A percentile compares a stretch with the other conserved stretches of the same genome.
These are phyloP conservation scores for Saccharata proteae DNA, from an alignment of 2,329 filamentous ascomycete genomes.

Conservation along the genomic window DNA sequence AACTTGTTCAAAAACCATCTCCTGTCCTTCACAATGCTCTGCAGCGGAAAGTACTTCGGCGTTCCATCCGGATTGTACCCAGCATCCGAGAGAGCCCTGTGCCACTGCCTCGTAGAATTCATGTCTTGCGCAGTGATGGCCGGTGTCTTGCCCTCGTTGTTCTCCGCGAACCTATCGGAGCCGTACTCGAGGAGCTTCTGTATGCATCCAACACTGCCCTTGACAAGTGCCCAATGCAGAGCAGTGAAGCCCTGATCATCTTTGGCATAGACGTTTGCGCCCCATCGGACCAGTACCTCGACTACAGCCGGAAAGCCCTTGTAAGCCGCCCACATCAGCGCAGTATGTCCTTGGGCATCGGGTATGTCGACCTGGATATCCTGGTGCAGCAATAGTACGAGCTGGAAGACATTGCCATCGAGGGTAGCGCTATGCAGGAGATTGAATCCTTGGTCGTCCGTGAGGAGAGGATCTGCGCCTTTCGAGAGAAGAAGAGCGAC, in stretches of 20 bases:
- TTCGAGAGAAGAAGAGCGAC: constrained; percentile 84
- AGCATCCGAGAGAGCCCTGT: constrained; percentile 67
- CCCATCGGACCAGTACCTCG: constrained; percentile 87
- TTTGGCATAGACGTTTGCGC: constrained; percentile 77
- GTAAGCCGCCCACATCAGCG: constrained; percentile 97
- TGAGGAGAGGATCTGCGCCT: constrained; percentile 84
- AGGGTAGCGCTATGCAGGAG: constrained; percentile 94
- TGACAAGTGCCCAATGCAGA: constrained; percentile 91
- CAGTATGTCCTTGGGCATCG: constrained; percentile 83
- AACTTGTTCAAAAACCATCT: constrained; percentile 70
- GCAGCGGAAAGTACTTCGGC: constrained; percentile 60
- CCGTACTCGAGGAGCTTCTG: constrained; percentile 94
- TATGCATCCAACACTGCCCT: constrained; percentile 78
- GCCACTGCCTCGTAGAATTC: constrained; percentile 73
- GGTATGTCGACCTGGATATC: constrained; percentile 87
- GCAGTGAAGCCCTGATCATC: constrained; percentile 93
- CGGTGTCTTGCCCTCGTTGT: constrained; percentile 81
- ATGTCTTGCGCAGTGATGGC: constrained; percentile 77
- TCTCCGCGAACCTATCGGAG: constrained; percentile 83
- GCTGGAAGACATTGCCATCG: constrained; percentile 84
- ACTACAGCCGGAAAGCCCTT: constrained; percentile 91
- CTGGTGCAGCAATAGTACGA: constrained; percentile 84
- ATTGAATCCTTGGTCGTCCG: constrained; percentile 94
- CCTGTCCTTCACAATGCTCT: constrained; percentile 63
- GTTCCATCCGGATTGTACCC: constrained; percentile 74